Conservation (phyloP, 2,329 filamentous ascomycete species). For the Keithomyces neogunnii region DNA sequence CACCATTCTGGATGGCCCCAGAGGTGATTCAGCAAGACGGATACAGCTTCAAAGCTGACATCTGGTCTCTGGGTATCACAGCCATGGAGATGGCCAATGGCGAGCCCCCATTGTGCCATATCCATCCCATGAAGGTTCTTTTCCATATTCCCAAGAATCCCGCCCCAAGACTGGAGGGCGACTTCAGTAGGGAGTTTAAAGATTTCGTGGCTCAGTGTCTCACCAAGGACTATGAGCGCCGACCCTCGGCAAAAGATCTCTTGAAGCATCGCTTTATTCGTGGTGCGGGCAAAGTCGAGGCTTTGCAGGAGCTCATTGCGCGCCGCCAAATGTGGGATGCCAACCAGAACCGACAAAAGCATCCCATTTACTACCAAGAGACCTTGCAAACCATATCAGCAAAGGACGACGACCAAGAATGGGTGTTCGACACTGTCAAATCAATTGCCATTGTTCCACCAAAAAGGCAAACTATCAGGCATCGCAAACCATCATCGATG, state of each 20-base stretch:
- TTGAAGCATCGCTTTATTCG: constrained; percentile 83
- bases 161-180: constrained; percentile 74
- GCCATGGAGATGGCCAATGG: constrained; percentile 84
- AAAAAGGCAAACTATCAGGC: constrained; percentile 43
- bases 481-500: constrained; percentile 48
- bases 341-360: constrained; percentile 57
- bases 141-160: constrained; percentile 86
- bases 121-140: constrained; percentile 89
- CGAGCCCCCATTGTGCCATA: constrained; percentile 77
- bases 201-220: constrained; percentile 89
- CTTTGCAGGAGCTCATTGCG: constrained; percentile 77
- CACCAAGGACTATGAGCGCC: constrained; percentile 79
- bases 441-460: constrained; percentile 43
- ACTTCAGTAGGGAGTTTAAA: constrained; percentile 84
- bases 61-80: constrained; percentile 88
- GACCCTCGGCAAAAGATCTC: constrained; percentile 79
- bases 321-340: constrained; percentile 77
- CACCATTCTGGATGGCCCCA: constrained; percentile 95
- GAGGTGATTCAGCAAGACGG: constrained; percentile 85
- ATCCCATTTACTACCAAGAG: constrained; percentile 86
- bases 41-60: constrained; percentile 82
- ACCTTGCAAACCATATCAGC: constrained; percentile 67
- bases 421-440: constrained; percentile 93
- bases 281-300: constrained; percentile 78
- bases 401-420: constrained; percentile 68